These are phyloP conservation scores for Chalara sp. DNA, from an alignment of 2,329 filamentous ascomycete species.

Conservation along the genomic window DNA sequence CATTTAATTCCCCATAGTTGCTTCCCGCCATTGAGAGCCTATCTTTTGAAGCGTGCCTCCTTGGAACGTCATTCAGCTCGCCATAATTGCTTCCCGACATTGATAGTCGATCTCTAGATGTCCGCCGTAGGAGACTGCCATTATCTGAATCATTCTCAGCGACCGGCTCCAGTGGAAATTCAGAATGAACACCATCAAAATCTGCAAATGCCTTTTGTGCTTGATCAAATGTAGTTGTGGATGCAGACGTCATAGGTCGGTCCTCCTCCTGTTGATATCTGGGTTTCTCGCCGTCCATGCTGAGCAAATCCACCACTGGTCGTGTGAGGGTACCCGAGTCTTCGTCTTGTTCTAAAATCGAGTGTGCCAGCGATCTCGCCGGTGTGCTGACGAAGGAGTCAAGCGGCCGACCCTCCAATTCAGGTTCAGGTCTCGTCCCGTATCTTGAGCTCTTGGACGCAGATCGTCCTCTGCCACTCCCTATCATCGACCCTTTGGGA, in stretches of 20 bases:
- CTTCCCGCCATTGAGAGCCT: constrained; percentile 2
- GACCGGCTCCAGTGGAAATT: constrained; percentile 9
- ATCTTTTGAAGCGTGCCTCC: constrained; percentile 3
- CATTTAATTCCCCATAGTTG: constrained; percentile 5
- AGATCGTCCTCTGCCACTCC: constrained; percentile 42
- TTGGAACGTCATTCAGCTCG: constrained; percentile 5
- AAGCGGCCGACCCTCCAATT: constrained; percentile 26
- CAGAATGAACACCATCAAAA: constrained; percentile 74
- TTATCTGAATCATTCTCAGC: constrained; percentile 5
- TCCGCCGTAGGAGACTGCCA: constrained; percentile 1
- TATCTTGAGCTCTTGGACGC: constrained; percentile 43
- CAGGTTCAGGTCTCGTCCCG: constrained; percentile 26
- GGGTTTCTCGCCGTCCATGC: constrained; percentile 3
- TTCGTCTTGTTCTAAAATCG: constrained; percentile 24
- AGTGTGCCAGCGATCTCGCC: constrained; percentile 14
- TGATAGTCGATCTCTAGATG: not conserved
- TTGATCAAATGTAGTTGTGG: constrained; percentile 51
- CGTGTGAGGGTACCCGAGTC: constrained; percentile 17
- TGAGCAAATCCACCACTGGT: constrained; percentile 14
- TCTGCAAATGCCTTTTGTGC: constrained; percentile 64
- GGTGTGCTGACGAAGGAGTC: constrained; percentile 24
- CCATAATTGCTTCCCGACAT: constrained; percentile 7
- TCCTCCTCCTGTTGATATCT: constrained; percentile 6
- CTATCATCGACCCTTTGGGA: constrained; percentile 50
- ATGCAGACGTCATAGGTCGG: constrained; percentile 20